Percentiles rank a stretch among this genome's conserved stretches.
These are phyloP conservation scores for Botrytis medusae DNA, from an alignment of 2,329 filamentous ascomycete genomes.

Conservation along the genomic window DNA sequence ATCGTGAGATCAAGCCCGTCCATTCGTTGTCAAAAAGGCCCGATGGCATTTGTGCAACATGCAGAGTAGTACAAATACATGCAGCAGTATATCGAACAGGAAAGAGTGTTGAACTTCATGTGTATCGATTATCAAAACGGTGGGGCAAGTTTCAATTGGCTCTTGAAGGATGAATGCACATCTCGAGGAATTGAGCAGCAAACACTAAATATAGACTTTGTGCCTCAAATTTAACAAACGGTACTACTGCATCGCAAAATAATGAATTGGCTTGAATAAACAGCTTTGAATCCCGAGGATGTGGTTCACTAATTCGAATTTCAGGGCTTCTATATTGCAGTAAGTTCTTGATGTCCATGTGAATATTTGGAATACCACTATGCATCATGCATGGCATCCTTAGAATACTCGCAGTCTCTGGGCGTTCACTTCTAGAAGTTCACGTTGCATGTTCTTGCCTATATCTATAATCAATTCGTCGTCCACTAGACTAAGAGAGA, in stretches of 20 bases:
- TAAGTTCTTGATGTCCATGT: neutral
- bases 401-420: neutral
- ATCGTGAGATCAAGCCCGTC: neutral
- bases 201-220: neutral
- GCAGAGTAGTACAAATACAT: slow-evolving; percentile 7
- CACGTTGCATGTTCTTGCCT: neutral
- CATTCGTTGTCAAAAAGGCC: slow-evolving; percentile 12
- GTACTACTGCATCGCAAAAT: neutral
- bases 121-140: neutral
- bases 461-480: neutral
- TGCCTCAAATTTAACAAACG: neutral
- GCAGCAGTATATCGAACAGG: neutral
- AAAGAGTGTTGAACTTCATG: neutral
- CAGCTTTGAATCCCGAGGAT: neutral
- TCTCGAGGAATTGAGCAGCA: neutral
- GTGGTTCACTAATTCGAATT: slow-evolving; percentile 16
- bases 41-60: slow-evolving; percentile 11
- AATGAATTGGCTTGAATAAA: neutral
- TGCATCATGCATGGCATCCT: slow-evolving; percentile 17
- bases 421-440: neutral
- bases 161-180: neutral
- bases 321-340: slow-evolving; percentile 2
- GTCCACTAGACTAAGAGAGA: neutral
- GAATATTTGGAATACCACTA: neutral
- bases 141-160: neutral